These are phyloP conservation scores for Mucor piriformis DNA, from an alignment of 371 early-diverging fungal genomes.

Conservation along the genomic window DNA sequence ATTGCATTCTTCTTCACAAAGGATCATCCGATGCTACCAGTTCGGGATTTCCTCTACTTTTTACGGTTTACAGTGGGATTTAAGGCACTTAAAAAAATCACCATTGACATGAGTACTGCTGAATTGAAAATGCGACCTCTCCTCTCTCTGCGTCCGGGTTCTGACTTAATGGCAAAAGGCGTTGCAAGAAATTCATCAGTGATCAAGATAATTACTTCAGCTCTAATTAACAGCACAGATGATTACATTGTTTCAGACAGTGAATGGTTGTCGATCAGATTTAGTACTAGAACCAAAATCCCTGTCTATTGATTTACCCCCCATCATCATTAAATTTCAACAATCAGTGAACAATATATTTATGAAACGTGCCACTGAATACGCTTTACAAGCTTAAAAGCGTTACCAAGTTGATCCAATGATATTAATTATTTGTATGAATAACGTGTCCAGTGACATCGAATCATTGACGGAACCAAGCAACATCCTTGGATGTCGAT, in stretches of 20 bases:
- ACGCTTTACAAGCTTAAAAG: not conserved
- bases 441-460: not conserved
- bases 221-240: not conserved
- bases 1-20: too few relatives aligned
- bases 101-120: too few relatives aligned
- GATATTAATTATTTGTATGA: not conserved
- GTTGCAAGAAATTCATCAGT: not conserved
- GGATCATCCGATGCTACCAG: too few relatives aligned
- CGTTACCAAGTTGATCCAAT: not conserved
- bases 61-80: too few relatives aligned
- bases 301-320: slow-evolving; percentile 4
- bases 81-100: too few relatives aligned
- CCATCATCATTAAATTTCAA: slow-evolving; percentile 21
- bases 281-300: not conserved
- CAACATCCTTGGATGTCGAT: not conserved
- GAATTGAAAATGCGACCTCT: not conserved
- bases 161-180: not conserved
- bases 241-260: not conserved
- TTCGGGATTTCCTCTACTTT: too few relatives aligned
- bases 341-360: slow-evolving; percentile 6
- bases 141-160: slow-evolving; percentile 1
- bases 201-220: not conserved
- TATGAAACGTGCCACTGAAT: not conserved
- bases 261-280: not conserved
- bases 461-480: not conserved